A percentile compares a stretch with the other conserved stretches of the same genome.
These are phyloP conservation scores for Sphagnum tenellum DNA, from an alignment of 225 moss, liverwort and hornwort species.

Conservation along the genomic window DNA sequence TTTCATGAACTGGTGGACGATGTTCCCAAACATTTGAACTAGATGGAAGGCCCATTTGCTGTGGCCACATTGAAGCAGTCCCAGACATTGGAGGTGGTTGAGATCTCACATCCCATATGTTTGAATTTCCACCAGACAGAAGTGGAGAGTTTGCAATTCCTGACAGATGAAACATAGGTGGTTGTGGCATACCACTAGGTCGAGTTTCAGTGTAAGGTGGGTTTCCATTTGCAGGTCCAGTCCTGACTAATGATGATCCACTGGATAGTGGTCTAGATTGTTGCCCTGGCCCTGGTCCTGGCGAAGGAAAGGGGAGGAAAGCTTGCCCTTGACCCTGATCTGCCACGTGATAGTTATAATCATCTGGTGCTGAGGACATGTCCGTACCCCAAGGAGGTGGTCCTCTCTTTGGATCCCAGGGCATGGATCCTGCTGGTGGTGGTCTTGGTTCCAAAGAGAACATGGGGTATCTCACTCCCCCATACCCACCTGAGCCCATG, in stretches of 20 bases:
- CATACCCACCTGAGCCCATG: background rate
- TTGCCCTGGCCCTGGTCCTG: background rate
- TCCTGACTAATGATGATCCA: background rate
- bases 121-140: background rate
- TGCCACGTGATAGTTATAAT: background rate
- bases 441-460: background rate
- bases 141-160: background rate
- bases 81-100: background rate
- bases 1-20: background rate
- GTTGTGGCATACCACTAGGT: background rate
- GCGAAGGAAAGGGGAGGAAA: background rate
- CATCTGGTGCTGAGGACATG: background rate
- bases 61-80: background rate
- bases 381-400: too few species aligned
- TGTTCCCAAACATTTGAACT: too few species aligned
- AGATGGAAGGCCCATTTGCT: too few species aligned
- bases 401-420: background rate
- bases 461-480: background rate
- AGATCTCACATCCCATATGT: conserved; percentile 1
- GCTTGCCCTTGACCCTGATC: conserved; percentile 1
- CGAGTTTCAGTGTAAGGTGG: background rate
- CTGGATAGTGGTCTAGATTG: background rate
- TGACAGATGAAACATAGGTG: background rate
- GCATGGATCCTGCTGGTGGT: background rate
- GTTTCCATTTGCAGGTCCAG: background rate